Base-by-base conservation (phyloP, 1,139 yeast genomes). In the Groenewaldozyma sp. region DNA sequence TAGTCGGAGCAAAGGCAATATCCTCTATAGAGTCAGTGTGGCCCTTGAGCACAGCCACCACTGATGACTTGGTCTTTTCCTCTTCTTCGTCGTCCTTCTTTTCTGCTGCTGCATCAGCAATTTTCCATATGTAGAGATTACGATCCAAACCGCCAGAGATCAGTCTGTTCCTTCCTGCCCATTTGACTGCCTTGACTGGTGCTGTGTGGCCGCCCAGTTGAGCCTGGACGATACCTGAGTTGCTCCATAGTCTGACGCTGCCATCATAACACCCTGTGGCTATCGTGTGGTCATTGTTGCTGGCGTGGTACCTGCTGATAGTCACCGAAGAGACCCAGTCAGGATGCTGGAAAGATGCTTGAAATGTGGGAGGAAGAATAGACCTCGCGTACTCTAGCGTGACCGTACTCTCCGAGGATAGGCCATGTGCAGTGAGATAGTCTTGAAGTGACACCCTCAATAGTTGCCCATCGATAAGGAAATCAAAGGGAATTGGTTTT, bases 261-360 rank as follows among this genome's bases (percentile, higher is more conserved):
- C 97, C 97, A 59, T 91, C 98, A 56, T 88, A 91, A 1, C 94
- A 78, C 19, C 98, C 98, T 9, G 94, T 78, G 39, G 87, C 70
- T 41, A 88, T 82, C 53, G 75, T 44, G 7, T 7, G 11, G 10
- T 11, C 26, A 11, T 22, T 22, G 11, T 22, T 22, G 11, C 20
- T 13, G 32, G 72, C 50, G 34, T 29, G 31, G 31, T 45, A 42
- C 13, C 43, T 40, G 22, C 44, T 45, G 26, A 78, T 62, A 54
- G 77, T 76, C 34, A 88, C 71, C 1, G 94, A 73, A 7, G 95
- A 82, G 26, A 93, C 77, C 99, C 99, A 91, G 63, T 91, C 99
- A 49, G 88, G 95, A 56, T 88, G 88, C 53, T 80, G 76, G 62
- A 80, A 91, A 36, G 95, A 80, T 9, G 94, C 87, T 48, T 87